phyloP scores from a whole-genome alignment of 106 monocot genomes.

The Dactylorhiza incarnata region DNA sequence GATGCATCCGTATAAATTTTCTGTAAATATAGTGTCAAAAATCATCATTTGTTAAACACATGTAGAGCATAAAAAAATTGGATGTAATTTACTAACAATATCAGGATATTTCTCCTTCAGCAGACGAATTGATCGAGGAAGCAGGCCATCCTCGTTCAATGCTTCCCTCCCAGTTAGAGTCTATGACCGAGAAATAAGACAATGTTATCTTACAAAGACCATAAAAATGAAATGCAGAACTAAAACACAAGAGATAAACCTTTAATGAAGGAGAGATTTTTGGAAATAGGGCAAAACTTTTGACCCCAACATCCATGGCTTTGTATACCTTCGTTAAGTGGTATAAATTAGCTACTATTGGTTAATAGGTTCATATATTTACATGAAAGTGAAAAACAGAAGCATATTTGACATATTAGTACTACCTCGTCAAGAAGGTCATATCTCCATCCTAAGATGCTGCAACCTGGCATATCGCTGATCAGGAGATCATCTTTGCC shows the following conservation, averaged over 20 bases:
- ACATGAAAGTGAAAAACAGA: not conserved
- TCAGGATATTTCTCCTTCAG: conserved; percentile 95
- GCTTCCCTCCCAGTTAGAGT: conserved; percentile 90
- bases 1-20: conserved; percentile 98
- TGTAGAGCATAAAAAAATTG: not conserved
- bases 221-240: conserved; percentile 1
- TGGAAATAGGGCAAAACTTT: conserved; percentile 89
- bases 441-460: conserved; percentile 89
- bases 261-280: conserved; percentile 96
- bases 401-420: not conserved
- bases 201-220: not conserved
- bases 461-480: conserved; percentile 99
- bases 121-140: conserved; percentile 80
- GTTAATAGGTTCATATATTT: not conserved
- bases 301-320: conserved; percentile 91
- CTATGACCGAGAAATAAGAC: conserved; percentile 34
- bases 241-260: conserved; percentile 24
- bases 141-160: conserved; percentile 89
- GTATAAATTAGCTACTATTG: not conserved
- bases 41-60: not conserved
- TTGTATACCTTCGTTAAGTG: conserved; percentile 72
- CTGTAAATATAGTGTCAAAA: conserved; percentile 21
- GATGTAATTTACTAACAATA: conserved; percentile 45
- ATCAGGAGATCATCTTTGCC: conserved; percentile 88
- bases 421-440: conserved; percentile 90